Evolutionary conservation across 345 rosid genomes (phyloP), one percentile per base, ranked within the genome.

Genomic region (Ailanthus altissimus): DNA sequence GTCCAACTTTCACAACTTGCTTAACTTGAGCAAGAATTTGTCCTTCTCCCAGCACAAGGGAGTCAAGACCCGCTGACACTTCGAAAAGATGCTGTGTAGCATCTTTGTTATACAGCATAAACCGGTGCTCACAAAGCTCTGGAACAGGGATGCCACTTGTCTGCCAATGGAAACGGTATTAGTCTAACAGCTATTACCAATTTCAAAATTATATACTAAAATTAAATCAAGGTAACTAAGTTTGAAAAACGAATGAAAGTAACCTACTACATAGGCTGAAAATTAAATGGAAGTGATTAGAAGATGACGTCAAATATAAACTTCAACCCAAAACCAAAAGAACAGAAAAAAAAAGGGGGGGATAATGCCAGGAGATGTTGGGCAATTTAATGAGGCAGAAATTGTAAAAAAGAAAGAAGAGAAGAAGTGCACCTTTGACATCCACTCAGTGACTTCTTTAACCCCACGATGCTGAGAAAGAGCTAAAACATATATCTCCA

Each of bases 41-140:
- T 62, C 94, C 92, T 86, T 91, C 97, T 51, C 97, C 93, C 20
- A 91, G 84, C 72, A 91, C 91, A 66, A 91, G 97, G 16, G 93
- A 91, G 84, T 88, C 98, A 0, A 96, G 93, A 75, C 99, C 99
- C 0, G 98, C 93, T 43, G 99, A 92, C 20, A 96, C 99, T 83
- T 96, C 97, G 36, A 96, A 96, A 9, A 96, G 73, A 81, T 92
- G 98, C 75, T 82, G 89, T 1, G 99, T 91, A 20, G 94, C 98
- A 72, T 96, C 97, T 45, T 93, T 93, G 88, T 96, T 91, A 64
- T 89, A 85, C 83, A 96, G 76, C 73, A 96, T 81, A 83, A 96
- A 93, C 72, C 91, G 93, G 84, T 96, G 97, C 75, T 92, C 81
- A 47, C 93, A 86, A 47, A 91, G 83, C 80, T 86, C 92, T 0